phyloP scores from a whole-genome alignment of 139 green algal genomes.

The Chlorella sp. region DNA sequence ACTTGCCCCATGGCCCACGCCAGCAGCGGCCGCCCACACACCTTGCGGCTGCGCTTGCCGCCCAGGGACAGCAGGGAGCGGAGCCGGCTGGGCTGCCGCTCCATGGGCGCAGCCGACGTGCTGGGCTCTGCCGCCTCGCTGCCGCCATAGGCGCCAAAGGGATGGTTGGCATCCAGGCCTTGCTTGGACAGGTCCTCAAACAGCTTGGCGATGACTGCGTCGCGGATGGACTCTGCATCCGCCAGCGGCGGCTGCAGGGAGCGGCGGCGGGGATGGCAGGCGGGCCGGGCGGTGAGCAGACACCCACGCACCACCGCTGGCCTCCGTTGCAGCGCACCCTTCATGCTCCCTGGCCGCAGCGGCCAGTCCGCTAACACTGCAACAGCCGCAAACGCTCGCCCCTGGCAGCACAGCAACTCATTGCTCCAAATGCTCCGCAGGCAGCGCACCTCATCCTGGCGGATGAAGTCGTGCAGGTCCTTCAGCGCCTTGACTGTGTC shows the following conservation, averaged over 20 bases:
- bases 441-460: neutral
- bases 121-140: neutral
- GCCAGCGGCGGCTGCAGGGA: slow-evolving; percentile 14
- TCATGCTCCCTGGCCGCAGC: too few relatives aligned
- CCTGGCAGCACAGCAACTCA: too few relatives aligned
- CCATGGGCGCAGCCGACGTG: neutral
- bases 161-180: slow-evolving; percentile 26
- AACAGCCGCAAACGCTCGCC: too few relatives aligned
- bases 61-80: neutral
- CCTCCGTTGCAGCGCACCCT: too few relatives aligned
- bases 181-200: slow-evolving; percentile 27
- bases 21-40: neutral
- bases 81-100: neutral
- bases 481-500: slow-evolving; percentile 13
- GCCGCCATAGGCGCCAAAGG: slow-evolving; percentile 15
- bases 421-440: too few relatives aligned
- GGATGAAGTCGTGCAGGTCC: slow-evolving; percentile 11
- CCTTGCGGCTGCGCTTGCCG: neutral
- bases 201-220: slow-evolving; percentile 24
- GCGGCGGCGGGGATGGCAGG: neutral
- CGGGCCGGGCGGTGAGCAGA: neutral
- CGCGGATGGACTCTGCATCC: slow-evolving; percentile 15
- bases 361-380: too few relatives aligned
- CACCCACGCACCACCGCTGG: too few relatives aligned
- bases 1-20: too few relatives aligned